Evolutionary conservation across 2,329 filamentous ascomycete genomes (phyloP), one percentile per base, ranked within the genome.

Genomic region (Huntiella abstrusa): DNA sequence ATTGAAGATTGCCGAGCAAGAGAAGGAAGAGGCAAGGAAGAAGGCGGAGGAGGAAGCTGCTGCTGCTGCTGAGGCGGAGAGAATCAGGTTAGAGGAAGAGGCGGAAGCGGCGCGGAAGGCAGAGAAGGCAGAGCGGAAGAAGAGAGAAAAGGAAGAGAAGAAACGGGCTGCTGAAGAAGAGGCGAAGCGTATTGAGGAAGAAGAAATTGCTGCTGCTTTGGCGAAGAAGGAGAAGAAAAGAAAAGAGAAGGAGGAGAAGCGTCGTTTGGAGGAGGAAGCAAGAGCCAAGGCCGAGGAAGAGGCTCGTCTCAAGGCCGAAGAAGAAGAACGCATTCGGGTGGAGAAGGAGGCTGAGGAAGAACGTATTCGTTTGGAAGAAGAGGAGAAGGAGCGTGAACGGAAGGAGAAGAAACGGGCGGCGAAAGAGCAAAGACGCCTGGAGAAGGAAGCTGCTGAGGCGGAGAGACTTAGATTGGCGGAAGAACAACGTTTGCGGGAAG

Each of bases 21-120:
- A 43, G 28, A 40, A 36, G 15, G 43, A 46, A 38, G 48, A 40
- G 28, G 48, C 41, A 7, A 40, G 7, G 43, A 45, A 32, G 12
- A 44, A 44, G 22, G 46, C 35, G 5, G 33, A 42, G 28, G 47
- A 48, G 19, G 47, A 43, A 10, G 46, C 43, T 16, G 38, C 41
- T 33, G 37, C 37, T 11, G 47, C 46, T 35, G 48, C 45, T 10
- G 50, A 51, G 33, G 33, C 33, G 13, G 42, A 28, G 10, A 22
- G 41, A 12, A 34, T 46, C 7, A 13, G 16, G 13, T 5, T 22
- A 17, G 45, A 44, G 13, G 34, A 48, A 36, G 46, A 43, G 17
- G 41, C 42, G 32, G 51, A 22, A 48, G 45, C 17, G 39, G 35
- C 61, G 52, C 65, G 64, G 51, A 64, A 60, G 49, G 60, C 62